Percentiles rank a stretch among this genome's conserved stretches.
phyloP scores from a whole-genome alignment of 1,284 basidiomycete genomes.

The Ganoderma lingzhi region DNA sequence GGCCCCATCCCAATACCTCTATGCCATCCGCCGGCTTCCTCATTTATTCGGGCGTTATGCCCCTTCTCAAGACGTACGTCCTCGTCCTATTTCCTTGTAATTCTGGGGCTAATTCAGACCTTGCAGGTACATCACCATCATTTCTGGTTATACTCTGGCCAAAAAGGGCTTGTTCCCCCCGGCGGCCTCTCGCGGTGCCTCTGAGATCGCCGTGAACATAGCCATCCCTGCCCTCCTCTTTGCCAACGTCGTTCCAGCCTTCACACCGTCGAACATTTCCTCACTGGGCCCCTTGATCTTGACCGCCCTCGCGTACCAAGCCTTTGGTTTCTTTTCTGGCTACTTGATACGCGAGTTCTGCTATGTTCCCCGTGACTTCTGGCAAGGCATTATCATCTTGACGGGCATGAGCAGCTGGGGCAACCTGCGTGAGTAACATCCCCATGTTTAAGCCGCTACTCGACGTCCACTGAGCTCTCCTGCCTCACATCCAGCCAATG shows the following conservation, averaged over 20 bases:
- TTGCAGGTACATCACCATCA: conserved; percentile 44
- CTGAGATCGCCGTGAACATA: conserved; percentile 50
- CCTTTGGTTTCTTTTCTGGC: conserved; percentile 45
- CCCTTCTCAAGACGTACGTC: conserved; percentile 42
- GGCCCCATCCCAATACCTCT: background rate
- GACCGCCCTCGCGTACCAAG: conserved; percentile 39
- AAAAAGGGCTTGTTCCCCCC: conserved; percentile 45
- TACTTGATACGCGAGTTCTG: conserved; percentile 48
- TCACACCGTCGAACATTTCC: conserved; percentile 39
- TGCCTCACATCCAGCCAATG: conserved; percentile 45
- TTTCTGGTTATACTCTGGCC: conserved; percentile 46
- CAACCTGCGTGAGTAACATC: conserved; percentile 42
- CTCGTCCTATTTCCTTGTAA: background rate
- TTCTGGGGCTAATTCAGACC: background rate
- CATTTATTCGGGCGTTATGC: conserved; percentile 44
- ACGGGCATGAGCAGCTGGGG: conserved; percentile 60
- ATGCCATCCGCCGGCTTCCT: conserved; percentile 41
- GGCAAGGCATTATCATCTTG: conserved; percentile 49
- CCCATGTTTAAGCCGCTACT: background rate
- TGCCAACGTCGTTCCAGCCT: conserved; percentile 50
- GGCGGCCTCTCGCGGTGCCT: conserved; percentile 47
- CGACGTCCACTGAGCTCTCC: background rate
- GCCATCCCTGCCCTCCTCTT: conserved; percentile 49
- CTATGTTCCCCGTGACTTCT: conserved; percentile 52
- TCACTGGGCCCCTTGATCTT: too few relatives aligned